A percentile compares a stretch with the other conserved stretches of the same genome.
phyloP scores from a whole-genome alignment of 1,284 basidiomycete species.

The Ganoderma multipileum region DNA sequence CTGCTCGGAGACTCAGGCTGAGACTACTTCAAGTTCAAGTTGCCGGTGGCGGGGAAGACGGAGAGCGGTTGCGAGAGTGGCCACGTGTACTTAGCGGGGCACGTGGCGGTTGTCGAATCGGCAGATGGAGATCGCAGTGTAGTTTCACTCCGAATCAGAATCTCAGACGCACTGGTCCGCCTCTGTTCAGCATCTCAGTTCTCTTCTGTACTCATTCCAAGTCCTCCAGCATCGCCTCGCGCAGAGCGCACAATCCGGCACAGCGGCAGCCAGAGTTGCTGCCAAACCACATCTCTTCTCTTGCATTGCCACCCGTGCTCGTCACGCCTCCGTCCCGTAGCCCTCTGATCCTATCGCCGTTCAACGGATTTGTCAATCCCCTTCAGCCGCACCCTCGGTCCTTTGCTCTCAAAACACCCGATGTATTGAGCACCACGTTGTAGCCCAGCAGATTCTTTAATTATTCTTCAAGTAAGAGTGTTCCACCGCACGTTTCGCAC shows the following conservation, averaged over 20 bases:
- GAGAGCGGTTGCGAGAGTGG: neutral
- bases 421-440: conserved; percentile 34
- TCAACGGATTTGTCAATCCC: conserved; percentile 27
- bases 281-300: neutral
- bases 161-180: neutral
- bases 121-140: conserved; percentile 19
- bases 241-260: conserved; percentile 31
- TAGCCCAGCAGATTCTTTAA: conserved; percentile 31
- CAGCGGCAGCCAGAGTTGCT: conserved; percentile 20
- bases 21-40: neutral
- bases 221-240: conserved; percentile 25
- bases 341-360: conserved; percentile 33
- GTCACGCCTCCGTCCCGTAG: conserved; percentile 25
- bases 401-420: conserved; percentile 21
- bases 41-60: neutral
- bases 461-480: conserved; percentile 33
- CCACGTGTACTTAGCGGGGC: conserved; percentile 21
- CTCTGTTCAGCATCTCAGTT: conserved; percentile 2
- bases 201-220: conserved; percentile 33
- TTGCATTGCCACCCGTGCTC: conserved; percentile 19
- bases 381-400: conserved; percentile 25
- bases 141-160: conserved; percentile 10
- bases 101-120: conserved; percentile 28
- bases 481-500: conserved; percentile 30
- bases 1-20: neutral